Evolutionary conservation across 2,329 filamentous ascomycete species (phyloP), one percentile per base, ranked within the genome.

Genomic region (Orbilia blumenaviensis): DNA sequence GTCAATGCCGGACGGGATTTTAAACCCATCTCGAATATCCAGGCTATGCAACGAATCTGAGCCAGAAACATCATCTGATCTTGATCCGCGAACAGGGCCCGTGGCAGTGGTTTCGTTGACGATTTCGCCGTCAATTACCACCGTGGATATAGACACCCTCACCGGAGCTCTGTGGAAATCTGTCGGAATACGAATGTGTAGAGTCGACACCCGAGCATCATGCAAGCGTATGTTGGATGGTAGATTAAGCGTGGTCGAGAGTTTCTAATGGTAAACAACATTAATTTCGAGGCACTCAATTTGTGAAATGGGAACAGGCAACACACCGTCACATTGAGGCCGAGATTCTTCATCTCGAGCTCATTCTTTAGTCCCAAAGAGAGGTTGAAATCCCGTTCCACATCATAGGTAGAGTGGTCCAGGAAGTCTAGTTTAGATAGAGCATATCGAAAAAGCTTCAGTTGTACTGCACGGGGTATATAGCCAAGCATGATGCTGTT

Each of bases 111-210:
- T 80, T 83, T 84, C 82, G 77, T 84, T 80, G 80, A 84, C 79
- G 34, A 92, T 85, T 79, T 86, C 86, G 23, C 92, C 81, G 74
- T 89, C 87, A 32, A 96, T 87, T 78, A 94, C 88, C 76, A 97
- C 88, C 18, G 93, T 93, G 79, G 94, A 89, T 21, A 94, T 87
- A 81, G 97, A 92, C 80, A 94, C 88, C 29, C 88, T 86, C 81
- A 98, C 96, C 27, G 92, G 90, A 79, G 91, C 94, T 63, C 89
- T 91, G 82, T 94, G 93, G 78, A 97, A 90, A 82, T 97, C 92
- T 81, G 95, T 90, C 10, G 94, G 93, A 60, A 98, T 87, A 6
- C 91, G 96, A 64, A 97, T 85, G 80, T 91, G 91, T 23, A 98
- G 87, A 5, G 91, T 86, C 1, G 91, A 84, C 62, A 97, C 89